A percentile compares a stretch with the other conserved stretches of the same genome.
These are phyloP conservation scores for Pugionium cornutum DNA, from an alignment of 345 rosid species.

Conservation along the genomic window DNA sequence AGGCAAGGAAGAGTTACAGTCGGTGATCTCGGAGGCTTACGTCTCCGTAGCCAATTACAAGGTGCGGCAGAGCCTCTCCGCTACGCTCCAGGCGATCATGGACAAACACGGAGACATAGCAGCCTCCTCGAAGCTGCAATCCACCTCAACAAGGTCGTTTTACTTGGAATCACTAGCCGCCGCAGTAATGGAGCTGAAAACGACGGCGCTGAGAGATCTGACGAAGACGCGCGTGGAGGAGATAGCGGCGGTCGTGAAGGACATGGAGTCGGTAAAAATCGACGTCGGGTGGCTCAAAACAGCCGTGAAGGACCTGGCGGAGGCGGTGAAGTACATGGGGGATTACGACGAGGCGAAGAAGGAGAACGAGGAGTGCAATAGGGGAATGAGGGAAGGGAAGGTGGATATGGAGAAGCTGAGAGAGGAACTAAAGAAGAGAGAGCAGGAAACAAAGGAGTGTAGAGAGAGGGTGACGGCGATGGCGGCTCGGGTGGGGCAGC, in stretches of 20 bases:
- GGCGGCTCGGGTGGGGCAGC: conserved; percentile 33
- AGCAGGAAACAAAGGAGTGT: conserved; percentile 32
- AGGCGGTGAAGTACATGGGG: conserved; percentile 39
- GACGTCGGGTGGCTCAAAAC: conserved; percentile 61
- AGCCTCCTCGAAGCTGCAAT: conserved; percentile 65
- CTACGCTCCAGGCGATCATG: conserved; percentile 54
- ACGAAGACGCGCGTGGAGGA: conserved; percentile 67
- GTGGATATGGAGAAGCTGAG: conserved; percentile 42
- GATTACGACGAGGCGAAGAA: conserved; percentile 22
- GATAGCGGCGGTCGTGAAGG: conserved; percentile 72
- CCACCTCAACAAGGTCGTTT: conserved; percentile 65
- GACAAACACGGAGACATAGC: conserved; percentile 81
- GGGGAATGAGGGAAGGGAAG: conserved; percentile 23
- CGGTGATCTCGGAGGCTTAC: conserved; percentile 59
- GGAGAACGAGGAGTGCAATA: conserved; percentile 30
- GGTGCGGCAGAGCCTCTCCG: conserved; percentile 56
- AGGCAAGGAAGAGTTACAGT: conserved; percentile 47
- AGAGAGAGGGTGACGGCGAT: conserved; percentile 37
- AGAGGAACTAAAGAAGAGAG: conserved; percentile 42
- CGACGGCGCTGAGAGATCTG: conserved; percentile 53
- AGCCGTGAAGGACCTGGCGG: conserved; percentile 44
- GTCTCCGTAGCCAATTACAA: conserved; percentile 73
- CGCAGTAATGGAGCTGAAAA: conserved; percentile 70
- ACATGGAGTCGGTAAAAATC: conserved; percentile 67
- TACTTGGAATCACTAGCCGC: conserved; percentile 72